Evolutionary conservation across 2,329 filamentous ascomycete genomes (phyloP).

Genomic region (Hypoxylon sp.): DNA sequence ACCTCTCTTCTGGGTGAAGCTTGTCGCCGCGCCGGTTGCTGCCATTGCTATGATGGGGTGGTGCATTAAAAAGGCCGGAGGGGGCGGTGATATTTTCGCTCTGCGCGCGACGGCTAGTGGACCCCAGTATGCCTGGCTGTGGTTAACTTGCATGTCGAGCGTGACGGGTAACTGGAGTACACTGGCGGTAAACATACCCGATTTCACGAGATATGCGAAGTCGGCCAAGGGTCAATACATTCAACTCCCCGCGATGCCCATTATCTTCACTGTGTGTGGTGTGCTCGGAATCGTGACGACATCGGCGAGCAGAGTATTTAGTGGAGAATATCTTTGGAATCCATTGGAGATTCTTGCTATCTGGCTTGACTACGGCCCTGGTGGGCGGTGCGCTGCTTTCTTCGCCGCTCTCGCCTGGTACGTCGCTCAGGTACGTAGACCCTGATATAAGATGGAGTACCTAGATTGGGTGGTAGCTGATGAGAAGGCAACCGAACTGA

Average conservation of each 20-base stretch:
- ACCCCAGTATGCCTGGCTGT: slow-evolving; percentile 67
- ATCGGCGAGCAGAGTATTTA: slow-evolving; percentile 67
- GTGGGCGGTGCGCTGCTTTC: slow-evolving; percentile 60
- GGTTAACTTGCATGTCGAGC: slow-evolving; percentile 62
- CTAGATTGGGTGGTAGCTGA: not conserved
- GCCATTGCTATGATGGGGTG: slow-evolving; percentile 75
- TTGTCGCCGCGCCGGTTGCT: slow-evolving; percentile 67
- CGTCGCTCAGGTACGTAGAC: slow-evolving; percentile 60
- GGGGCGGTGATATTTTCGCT: slow-evolving; percentile 61
- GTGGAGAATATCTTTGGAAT: slow-evolving; percentile 67
- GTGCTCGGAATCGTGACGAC: slow-evolving; percentile 71
- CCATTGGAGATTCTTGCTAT: slow-evolving; percentile 62
- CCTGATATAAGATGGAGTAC: not conserved
- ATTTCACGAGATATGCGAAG: slow-evolving; percentile 66
- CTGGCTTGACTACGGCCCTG: slow-evolving; percentile 62
- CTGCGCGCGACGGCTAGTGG: slow-evolving; percentile 56
- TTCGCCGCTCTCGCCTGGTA: slow-evolving; percentile 68
- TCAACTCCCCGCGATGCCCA: slow-evolving; percentile 62
- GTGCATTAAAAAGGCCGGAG: slow-evolving; percentile 71
- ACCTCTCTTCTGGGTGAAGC: slow-evolving; percentile 66
- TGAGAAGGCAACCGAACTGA: slow-evolving; percentile 7
- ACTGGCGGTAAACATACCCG: slow-evolving; percentile 65
- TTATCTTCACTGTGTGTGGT: slow-evolving; percentile 65
- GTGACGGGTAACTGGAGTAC: slow-evolving; percentile 62
- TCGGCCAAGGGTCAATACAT: slow-evolving; percentile 57